phyloP scores from a whole-genome alignment of 2,329 filamentous ascomycete species.

The Aspergillus aculeatinus region DNA sequence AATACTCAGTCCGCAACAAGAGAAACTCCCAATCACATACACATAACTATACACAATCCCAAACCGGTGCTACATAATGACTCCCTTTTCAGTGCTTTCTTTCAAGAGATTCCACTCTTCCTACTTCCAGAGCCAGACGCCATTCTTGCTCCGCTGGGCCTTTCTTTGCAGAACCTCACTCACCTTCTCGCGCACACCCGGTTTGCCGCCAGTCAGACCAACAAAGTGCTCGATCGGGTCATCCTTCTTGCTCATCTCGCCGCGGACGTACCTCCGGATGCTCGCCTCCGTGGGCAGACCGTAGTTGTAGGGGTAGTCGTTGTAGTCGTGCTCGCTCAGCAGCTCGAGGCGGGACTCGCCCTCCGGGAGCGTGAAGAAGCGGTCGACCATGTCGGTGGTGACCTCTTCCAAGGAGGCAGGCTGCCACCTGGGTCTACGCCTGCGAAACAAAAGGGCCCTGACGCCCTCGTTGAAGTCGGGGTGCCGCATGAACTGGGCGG shows the following conservation, averaged over 20 bases:
- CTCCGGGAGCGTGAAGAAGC: slow-evolving; percentile 65
- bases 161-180: slow-evolving; percentile 62
- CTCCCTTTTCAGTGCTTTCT: not conserved
- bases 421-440: slow-evolving; percentile 71
- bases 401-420: slow-evolving; percentile 72
- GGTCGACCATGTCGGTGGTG: slow-evolving; percentile 55
- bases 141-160: not conserved
- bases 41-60: not conserved
- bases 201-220: slow-evolving; percentile 59
- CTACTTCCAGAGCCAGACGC: not conserved
- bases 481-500: slow-evolving; percentile 82
- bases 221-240: slow-evolving; percentile 66
- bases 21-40: slow-evolving; percentile 29
- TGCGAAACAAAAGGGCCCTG: slow-evolving; percentile 72
- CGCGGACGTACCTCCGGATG: slow-evolving; percentile 48
- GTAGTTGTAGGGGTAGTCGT: slow-evolving; percentile 70
- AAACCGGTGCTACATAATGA: not conserved
- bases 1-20: not conserved
- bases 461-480: slow-evolving; percentile 92
- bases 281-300: slow-evolving; percentile 69
- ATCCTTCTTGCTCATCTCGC: slow-evolving; percentile 49
- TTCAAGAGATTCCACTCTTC: not conserved
- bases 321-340: slow-evolving; percentile 62
- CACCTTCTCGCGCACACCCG: slow-evolving; percentile 68
- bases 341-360: slow-evolving; percentile 56